Percentiles rank a stretch among this genome's conserved stretches.
Evolutionary conservation across 768 basidiomycete genomes (phyloP).

Genomic region (Clitopilus hobsonii): DNA sequence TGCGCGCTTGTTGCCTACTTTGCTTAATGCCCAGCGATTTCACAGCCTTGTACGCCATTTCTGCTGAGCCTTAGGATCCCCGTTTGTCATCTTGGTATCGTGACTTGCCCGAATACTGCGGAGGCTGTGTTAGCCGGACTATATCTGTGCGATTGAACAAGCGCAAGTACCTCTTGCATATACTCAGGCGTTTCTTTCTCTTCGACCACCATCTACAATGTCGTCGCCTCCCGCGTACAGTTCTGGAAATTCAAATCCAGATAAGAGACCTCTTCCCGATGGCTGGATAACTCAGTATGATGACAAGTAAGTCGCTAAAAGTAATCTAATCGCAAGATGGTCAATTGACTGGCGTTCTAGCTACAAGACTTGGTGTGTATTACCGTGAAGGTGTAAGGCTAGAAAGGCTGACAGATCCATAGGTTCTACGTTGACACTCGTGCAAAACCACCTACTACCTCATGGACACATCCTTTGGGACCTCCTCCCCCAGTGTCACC

Average conservation of each 20-base stretch:
- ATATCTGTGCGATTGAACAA: neutral
- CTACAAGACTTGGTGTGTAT: slow-evolving; percentile 60
- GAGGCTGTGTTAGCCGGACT: neutral
- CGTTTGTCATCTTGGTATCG: slow-evolving; percentile 1
- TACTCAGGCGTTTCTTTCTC: slow-evolving; percentile 7
- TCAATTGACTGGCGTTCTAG: slow-evolving; percentile 26
- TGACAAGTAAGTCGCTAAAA: slow-evolving; percentile 42
- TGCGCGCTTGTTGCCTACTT: neutral
- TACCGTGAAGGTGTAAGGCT: neutral
- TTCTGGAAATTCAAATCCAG: slow-evolving; percentile 37
- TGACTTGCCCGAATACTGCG: neutral
- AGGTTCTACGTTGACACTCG: slow-evolving; percentile 80
- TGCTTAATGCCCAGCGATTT: neutral
- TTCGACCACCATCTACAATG: slow-evolving; percentile 16
- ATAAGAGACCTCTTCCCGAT: slow-evolving; percentile 53
- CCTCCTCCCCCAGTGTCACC: slow-evolving; percentile 37
- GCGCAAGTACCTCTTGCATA: slow-evolving; percentile 3
- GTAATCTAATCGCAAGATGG: slow-evolving; percentile 15
- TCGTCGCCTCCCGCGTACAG: slow-evolving; percentile 42
- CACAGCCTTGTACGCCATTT: neutral
- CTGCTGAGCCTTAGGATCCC: neutral
- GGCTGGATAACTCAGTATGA: slow-evolving; percentile 74
- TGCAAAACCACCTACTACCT: slow-evolving; percentile 56
- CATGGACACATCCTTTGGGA: slow-evolving; percentile 70
- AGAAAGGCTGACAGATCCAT: neutral